Conservation (phyloP, 2,329 filamentous ascomycete genomes). For the Falciphora oryzae region DNA sequence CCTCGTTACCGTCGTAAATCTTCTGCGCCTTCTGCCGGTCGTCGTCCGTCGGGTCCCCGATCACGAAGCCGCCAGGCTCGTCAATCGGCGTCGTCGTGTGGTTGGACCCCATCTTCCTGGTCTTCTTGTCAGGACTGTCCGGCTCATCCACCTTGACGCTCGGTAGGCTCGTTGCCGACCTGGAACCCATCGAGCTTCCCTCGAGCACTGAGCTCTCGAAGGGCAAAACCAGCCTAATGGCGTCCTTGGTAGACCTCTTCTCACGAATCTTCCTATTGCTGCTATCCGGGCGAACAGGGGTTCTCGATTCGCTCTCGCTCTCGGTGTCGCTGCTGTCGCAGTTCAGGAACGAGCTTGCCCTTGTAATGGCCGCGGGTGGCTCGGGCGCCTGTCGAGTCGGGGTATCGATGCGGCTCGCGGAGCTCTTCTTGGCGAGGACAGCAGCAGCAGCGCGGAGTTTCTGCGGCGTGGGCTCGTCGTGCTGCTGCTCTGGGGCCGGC, state of each 20-base stretch:
- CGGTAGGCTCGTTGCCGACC: slow-evolving; percentile 29
- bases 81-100: slow-evolving; percentile 39
- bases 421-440: neutral
- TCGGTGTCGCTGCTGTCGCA: slow-evolving; percentile 46
- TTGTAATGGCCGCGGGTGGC: slow-evolving; percentile 18
- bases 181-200: neutral
- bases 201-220: slow-evolving; percentile 31
- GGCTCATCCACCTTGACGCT: slow-evolving; percentile 38
- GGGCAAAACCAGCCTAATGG: slow-evolving; percentile 34
- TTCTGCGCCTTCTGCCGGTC: slow-evolving; percentile 73
- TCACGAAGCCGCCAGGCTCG: slow-evolving; percentile 47
- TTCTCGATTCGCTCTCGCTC: slow-evolving; percentile 38
- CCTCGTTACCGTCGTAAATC: slow-evolving; percentile 80
- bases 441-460: neutral
- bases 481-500: neutral
- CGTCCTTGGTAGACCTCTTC: slow-evolving; percentile 15
- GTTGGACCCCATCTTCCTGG: slow-evolving; percentile 9
- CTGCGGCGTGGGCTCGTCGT: neutral
- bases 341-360: slow-evolving; percentile 42
- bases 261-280: slow-evolving; percentile 11
- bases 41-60: slow-evolving; percentile 57
- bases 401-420: slow-evolving; percentile 23
- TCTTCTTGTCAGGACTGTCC: slow-evolving; percentile 13
- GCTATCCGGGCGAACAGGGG: slow-evolving; percentile 20
- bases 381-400: slow-evolving; percentile 30